Percentiles rank a stretch among this genome's conserved stretches.
These are phyloP conservation scores for Beauveria scarabaeidicola DNA, from an alignment of 2,329 filamentous ascomycete genomes.

Conservation along the genomic window DNA sequence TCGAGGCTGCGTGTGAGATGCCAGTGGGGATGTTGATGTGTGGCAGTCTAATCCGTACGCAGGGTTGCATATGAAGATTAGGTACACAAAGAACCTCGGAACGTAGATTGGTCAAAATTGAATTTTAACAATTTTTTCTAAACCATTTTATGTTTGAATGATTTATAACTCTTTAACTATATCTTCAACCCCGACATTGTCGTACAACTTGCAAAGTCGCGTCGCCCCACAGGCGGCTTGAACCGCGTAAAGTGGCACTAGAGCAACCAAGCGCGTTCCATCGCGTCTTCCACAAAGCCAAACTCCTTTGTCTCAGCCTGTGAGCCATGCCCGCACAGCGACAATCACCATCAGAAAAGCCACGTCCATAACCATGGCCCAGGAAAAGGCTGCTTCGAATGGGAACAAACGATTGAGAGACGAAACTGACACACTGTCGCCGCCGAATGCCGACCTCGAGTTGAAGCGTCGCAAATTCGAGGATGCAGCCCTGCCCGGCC, in stretches of 20 bases:
- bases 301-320: neutral
- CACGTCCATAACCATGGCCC: neutral
- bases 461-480: conserved; percentile 4
- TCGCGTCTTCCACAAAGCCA: conserved; percentile 5
- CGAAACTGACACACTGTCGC: conserved; percentile 6
- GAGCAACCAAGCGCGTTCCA: conserved; percentile 3
- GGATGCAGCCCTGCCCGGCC: neutral
- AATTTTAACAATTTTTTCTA: neutral
- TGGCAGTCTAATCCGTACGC: neutral
- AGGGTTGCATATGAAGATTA: neutral
- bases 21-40: neutral
- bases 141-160: too few species aligned
- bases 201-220: neutral
- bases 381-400: neutral
- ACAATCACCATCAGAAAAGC: neutral
- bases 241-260: conserved; percentile 8
- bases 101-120: neutral
- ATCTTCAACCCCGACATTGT: neutral
- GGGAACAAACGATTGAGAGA: conserved; percentile 6
- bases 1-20: neutral
- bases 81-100: too few species aligned
- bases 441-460: conserved; percentile 1
- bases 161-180: too few species aligned
- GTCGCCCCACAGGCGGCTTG: neutral
- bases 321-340: neutral